Conservation (phyloP, 2,329 filamentous ascomycete genomes). For the Penicillium rolfsii region DNA sequence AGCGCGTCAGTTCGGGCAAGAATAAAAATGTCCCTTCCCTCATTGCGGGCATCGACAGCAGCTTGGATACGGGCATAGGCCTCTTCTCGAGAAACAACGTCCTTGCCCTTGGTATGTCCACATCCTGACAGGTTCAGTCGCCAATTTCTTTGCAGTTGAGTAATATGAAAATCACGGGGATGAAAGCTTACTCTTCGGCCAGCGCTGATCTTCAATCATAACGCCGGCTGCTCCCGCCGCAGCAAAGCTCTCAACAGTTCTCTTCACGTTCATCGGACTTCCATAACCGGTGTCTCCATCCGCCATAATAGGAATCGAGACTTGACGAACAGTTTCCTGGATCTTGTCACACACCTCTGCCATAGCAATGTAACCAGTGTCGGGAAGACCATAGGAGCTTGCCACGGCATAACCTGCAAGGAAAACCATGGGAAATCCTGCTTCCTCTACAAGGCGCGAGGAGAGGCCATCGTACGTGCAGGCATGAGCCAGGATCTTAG, state of each 20-base stretch:
- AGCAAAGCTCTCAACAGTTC: slow-evolving; percentile 52
- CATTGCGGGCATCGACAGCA: slow-evolving; percentile 51
- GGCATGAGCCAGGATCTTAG: slow-evolving; percentile 50
- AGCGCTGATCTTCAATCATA: slow-evolving; percentile 55
- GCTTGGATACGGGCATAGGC: slow-evolving; percentile 53
- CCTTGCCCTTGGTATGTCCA: slow-evolving; percentile 53
- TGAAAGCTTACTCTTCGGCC: slow-evolving; percentile 50
- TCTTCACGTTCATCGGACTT: slow-evolving; percentile 52
- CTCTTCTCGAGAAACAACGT: slow-evolving; percentile 51
- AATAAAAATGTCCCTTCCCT: slow-evolving; percentile 52
- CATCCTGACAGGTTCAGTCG: slow-evolving; percentile 38
- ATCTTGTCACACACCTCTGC: slow-evolving; percentile 53
- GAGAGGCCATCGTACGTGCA: slow-evolving; percentile 52
- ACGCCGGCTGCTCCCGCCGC: slow-evolving; percentile 44
- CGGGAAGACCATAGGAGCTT: slow-evolving; percentile 48
- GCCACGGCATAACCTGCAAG: slow-evolving; percentile 50
- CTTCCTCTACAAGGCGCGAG: slow-evolving; percentile 51
- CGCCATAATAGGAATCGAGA: slow-evolving; percentile 48
- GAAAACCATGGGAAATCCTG: slow-evolving; percentile 53
- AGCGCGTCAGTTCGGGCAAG: slow-evolving; percentile 51
- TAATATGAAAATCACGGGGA: background rate
- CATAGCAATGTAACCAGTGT: slow-evolving; percentile 56
- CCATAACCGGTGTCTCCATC: slow-evolving; percentile 56
- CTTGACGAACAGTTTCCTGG: slow-evolving; percentile 46
- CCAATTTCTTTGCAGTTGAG: too few species aligned